A percentile compares a stretch with the other conserved stretches of the same genome.
These are phyloP conservation scores for Selenicereus undatus DNA, from an alignment of 148 eudicot species.

Conservation along the genomic window DNA sequence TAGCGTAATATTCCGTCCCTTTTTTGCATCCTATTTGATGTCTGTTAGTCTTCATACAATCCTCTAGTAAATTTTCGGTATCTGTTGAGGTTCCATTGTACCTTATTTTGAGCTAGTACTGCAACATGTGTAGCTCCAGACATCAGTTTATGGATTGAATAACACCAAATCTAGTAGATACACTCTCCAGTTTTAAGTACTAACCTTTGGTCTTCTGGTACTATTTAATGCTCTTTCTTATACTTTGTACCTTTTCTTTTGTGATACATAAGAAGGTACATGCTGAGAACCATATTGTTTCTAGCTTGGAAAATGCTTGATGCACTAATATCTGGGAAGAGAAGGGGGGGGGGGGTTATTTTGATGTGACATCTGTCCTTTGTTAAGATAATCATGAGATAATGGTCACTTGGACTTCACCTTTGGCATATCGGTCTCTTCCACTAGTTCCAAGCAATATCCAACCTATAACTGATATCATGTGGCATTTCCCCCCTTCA, in stretches of 20 bases:
- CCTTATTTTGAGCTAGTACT: no score
- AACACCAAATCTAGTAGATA: no score
- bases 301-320: background rate
- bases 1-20: no score
- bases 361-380: background rate
- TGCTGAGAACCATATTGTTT: background rate
- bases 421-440: background rate
- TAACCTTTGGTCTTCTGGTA: no score
- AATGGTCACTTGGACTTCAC: background rate
- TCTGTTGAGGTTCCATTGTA: no score
- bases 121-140: no score
- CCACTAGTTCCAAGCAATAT: background rate
- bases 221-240: background rate
- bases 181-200: no score
- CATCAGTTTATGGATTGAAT: no score
- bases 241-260: background rate
- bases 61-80: no score
- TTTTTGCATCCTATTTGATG: no score
- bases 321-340: background rate
- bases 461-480: background rate
- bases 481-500: background rate
- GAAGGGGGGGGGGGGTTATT: background rate
- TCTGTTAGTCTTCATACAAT: no score
- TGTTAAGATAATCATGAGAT: background rate
- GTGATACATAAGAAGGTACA: background rate